Base-by-base conservation (phyloP, 208 protist genomes). In the Trypanosoma avium region DNA sequence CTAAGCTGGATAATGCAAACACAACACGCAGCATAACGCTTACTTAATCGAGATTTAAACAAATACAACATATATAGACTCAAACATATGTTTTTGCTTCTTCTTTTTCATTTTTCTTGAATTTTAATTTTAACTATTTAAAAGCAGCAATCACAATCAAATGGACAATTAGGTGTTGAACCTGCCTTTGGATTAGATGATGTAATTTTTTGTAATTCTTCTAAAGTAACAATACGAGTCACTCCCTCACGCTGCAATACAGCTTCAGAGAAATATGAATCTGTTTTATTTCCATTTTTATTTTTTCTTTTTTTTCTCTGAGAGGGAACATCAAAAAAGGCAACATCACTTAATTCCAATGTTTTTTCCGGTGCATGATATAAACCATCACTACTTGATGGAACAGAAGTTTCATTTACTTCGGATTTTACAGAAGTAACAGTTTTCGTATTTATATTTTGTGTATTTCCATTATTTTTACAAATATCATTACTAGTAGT, bases 101-200 rank as follows among this genome's bases (percentile, higher is more conserved):
- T 15, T 42, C 36, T 1, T n/a, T 42, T 42, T 9, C 7, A n/a
- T 42, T 9, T 42, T 38, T 38, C 10, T 38, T 38, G 33, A 3
- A n/a, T 9, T 15, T 15, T n/a, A 8, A 42, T 15, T n/a, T 10
- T 35, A 54, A 4, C 12, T 35, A 7, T 46, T 60, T 64, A 96
- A 66, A 93, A 96, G 47, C 90, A 96, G 60, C 90, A 96, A 53
- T 96, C 87, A 46, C 90, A 96, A 76, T 93, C 90, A 67, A 96
- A 96, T 4, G 90, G 90, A 67, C 90, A 96, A 67, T 96, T 93
- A 5, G 87, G 78, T 21, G 90, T 96, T 15, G 86, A 88, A 17
- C 90, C 90, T 3, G 90, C 90, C 22, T 77, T 70, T 1, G 86
- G 61, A 48, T 82, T 90, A 19, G 70, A 68, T 0, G 90, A 96